Evolutionary conservation across 805 yeast species (phyloP).

Genomic region (Kluyveromyces lactis): DNA sequence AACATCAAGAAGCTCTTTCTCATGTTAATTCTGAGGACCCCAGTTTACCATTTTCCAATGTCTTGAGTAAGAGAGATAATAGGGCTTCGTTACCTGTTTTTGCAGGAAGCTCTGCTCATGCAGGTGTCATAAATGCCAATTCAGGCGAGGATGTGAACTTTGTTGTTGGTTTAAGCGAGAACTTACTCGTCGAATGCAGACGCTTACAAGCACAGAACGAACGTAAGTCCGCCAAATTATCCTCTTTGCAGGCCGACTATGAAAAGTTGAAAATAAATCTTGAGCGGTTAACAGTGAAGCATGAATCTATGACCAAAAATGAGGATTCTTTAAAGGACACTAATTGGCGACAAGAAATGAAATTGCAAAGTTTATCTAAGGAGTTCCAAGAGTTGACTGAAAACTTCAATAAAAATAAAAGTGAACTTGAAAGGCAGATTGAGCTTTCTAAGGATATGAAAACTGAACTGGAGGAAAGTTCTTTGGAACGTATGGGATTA

Average conservation of each 20-base stretch:
- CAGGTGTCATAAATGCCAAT: constrained; percentile 21
- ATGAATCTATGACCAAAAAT: constrained; percentile 10
- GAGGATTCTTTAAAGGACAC: constrained; percentile 49
- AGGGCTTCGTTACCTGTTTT: constrained; percentile 16
- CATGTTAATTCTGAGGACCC: constrained; percentile 1
- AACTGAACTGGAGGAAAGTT: constrained; percentile 42
- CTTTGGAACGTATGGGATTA: constrained; percentile 33
- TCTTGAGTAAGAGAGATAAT: constrained; percentile 9
- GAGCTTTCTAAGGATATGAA: constrained; percentile 32
- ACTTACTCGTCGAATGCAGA: constrained; percentile 60
- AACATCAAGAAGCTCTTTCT: constrained; percentile 10
- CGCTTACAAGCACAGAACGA: constrained; percentile 58
- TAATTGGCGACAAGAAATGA: constrained; percentile 58
- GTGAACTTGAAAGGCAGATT: constrained; percentile 34
- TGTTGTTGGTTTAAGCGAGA: constrained; percentile 67
- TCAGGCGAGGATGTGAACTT: constrained; percentile 59
- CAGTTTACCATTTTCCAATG: constrained; percentile 6
- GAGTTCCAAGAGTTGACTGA: constrained; percentile 34
- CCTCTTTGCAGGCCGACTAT: constrained; percentile 36
- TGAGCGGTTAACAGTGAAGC: constrained; percentile 14
- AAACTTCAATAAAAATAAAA: constrained; percentile 32
- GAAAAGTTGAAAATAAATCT: constrained; percentile 22
- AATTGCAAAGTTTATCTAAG: constrained; percentile 31
- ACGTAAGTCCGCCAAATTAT: constrained; percentile 36
- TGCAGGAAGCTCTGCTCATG: constrained; percentile 17